Conservation (phyloP, 495 filamentous ascomycete species). For the Rostrohypoxylon terebratum region DNA sequence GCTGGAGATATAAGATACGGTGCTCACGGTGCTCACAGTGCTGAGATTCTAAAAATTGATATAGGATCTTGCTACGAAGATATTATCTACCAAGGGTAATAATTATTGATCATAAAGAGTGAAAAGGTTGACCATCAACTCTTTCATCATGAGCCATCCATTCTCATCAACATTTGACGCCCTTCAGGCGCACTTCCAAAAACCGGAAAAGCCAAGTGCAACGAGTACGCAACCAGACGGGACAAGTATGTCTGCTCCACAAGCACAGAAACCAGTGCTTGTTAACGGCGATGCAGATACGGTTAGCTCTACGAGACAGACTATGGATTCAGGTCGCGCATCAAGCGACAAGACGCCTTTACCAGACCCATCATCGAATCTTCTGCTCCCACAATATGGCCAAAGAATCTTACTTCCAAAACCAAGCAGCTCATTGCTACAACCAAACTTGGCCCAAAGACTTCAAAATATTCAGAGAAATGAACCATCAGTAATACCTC, state of each 20-base stretch:
- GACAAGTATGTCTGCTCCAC: neutral
- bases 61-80: neutral
- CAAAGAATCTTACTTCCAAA: neutral
- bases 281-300: neutral
- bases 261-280: neutral
- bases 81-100: neutral
- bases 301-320: neutral
- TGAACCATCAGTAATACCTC: neutral
- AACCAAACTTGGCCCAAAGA: constrained; percentile 7
- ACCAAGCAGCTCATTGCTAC: constrained; percentile 8
- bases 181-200: constrained; percentile 46
- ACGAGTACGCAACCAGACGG: neutral
- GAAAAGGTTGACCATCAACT: neutral
- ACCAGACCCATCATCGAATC: neutral
- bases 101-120: neutral
- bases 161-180: constrained; percentile 44
- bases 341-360: neutral
- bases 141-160: constrained; percentile 40
- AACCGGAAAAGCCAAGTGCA: constrained; percentile 15
- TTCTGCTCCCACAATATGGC: neutral
- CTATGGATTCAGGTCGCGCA: neutral
- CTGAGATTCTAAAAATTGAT: too few species aligned
- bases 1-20: neutral
- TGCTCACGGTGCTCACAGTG: too few species aligned
- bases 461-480: neutral